phyloP scores from a whole-genome alignment of 495 filamentous ascomycete species.

The Aspergillus avenaceus region DNA sequence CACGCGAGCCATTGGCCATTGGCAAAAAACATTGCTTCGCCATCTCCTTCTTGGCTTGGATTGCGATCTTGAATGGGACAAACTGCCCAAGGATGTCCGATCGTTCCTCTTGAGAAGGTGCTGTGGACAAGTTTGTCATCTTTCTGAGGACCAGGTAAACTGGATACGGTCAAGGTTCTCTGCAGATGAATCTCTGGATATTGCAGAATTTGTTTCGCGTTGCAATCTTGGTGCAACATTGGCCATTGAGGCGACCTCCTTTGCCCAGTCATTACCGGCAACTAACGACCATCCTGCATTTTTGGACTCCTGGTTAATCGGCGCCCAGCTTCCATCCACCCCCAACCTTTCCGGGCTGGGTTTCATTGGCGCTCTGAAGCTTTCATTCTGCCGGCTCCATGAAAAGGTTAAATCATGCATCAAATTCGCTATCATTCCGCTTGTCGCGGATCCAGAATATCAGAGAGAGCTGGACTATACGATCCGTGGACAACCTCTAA shows the following conservation, averaged over 20 bases:
- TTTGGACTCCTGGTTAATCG: constrained; percentile 25
- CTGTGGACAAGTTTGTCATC: constrained; percentile 24
- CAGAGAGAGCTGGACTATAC: constrained; percentile 54
- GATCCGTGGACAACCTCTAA: constrained; percentile 22
- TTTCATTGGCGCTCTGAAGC: constrained; percentile 26
- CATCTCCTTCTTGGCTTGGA: constrained; percentile 42
- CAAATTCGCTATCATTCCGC: constrained; percentile 52
- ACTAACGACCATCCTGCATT: constrained; percentile 23
- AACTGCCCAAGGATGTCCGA: constrained; percentile 32
- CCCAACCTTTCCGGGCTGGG: constrained; percentile 19
- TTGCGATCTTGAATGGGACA: constrained; percentile 40
- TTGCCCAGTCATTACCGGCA: constrained; percentile 30
- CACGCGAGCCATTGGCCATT: constrained; percentile 32
- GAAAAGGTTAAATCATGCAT: constrained; percentile 33
- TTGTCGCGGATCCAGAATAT: constrained; percentile 55
- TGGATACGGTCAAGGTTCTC: constrained; percentile 36
- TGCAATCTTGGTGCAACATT: constrained; percentile 38
- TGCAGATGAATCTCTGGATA: constrained; percentile 28
- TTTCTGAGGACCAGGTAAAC: constrained; percentile 22
- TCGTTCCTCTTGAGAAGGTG: constrained; percentile 33
- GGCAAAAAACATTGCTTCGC: constrained; percentile 37
- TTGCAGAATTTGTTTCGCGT: constrained; percentile 34
- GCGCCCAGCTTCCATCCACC: constrained; percentile 22
- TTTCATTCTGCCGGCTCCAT: constrained; percentile 39
- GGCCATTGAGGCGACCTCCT: constrained; percentile 33